Evolutionary conservation across 2,329 filamentous ascomycete species (phyloP).

Genomic region (Leptographium radiaticola): DNA sequence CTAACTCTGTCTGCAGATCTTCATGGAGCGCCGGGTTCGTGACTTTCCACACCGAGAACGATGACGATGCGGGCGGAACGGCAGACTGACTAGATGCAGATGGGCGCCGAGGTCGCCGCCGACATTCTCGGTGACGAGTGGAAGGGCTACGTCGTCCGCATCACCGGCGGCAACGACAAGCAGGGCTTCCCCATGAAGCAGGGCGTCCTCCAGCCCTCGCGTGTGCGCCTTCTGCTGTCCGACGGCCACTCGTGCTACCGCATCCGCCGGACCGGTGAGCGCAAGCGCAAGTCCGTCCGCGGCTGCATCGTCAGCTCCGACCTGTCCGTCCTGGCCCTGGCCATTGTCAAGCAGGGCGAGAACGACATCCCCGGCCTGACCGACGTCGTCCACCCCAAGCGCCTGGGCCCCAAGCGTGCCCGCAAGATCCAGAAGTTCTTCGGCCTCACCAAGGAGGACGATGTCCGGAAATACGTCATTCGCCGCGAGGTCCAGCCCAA

Average conservation of each 20-base stretch:
- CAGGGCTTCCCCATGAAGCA: slow-evolving; percentile 99
- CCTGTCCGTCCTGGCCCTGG: slow-evolving; percentile 84
- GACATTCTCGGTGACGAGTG: slow-evolving; percentile 97
- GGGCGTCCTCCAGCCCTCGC: slow-evolving; percentile 96
- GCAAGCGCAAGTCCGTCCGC: slow-evolving; percentile 98
- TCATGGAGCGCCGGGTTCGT: slow-evolving; percentile 15
- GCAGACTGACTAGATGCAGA: slow-evolving; percentile 30
- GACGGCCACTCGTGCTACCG: slow-evolving; percentile 99
- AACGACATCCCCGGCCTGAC: slow-evolving; percentile 88
- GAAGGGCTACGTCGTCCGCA: slow-evolving; percentile 99
- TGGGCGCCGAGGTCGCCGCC: slow-evolving; percentile 83
- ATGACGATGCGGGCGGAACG: background rate
- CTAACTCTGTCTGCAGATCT: slow-evolving; percentile 12
- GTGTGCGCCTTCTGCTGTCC: slow-evolving; percentile 91
- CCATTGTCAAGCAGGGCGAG: slow-evolving; percentile 97
- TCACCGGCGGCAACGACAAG: slow-evolving; percentile 99
- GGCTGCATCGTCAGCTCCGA: slow-evolving; percentile 98
- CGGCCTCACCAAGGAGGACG: slow-evolving; percentile 99
- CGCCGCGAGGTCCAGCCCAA: slow-evolving; percentile 95
- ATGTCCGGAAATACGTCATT: slow-evolving; percentile 99
- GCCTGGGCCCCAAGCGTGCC: slow-evolving; percentile 97
- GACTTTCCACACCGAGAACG: background rate
- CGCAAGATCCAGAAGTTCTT: slow-evolving; percentile 99
- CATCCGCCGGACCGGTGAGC: slow-evolving; percentile 91
- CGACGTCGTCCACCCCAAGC: slow-evolving; percentile 97